Conservation (phyloP, 1,284 basidiomycete species). For the Somion occarium region DNA sequence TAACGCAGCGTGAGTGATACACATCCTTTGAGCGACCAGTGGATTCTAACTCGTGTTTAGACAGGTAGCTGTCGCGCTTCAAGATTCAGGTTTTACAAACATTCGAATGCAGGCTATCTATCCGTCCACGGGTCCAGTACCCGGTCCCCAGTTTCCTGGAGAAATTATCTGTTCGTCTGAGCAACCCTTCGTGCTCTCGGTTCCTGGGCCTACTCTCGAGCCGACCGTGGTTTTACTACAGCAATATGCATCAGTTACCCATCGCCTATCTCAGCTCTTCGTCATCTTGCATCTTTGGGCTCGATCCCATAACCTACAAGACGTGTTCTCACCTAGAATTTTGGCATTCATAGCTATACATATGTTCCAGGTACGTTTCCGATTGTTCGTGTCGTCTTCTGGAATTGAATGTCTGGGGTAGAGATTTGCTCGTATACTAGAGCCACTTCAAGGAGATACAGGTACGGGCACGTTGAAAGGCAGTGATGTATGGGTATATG, state of each 20-base stretch:
- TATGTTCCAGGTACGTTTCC: constrained; percentile 9
- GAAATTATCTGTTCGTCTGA: background rate
- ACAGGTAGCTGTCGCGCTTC: background rate
- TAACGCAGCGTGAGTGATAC: background rate
- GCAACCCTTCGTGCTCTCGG: constrained; percentile 3
- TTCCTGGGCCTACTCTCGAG: constrained; percentile 7
- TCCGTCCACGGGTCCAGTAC: too few relatives aligned
- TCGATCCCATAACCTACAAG: constrained; percentile 4
- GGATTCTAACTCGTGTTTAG: too few relatives aligned
- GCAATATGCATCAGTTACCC: background rate
- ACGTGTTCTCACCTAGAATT: constrained; percentile 5
- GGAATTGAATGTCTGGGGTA: too few relatives aligned
- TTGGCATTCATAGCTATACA: constrained; percentile 9
- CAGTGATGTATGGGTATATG: background rate
- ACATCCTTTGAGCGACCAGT: too few relatives aligned
- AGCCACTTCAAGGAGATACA: too few relatives aligned
- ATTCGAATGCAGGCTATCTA: too few relatives aligned
- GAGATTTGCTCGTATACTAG: too few relatives aligned
- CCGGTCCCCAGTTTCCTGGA: background rate
- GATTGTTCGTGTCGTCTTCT: too few relatives aligned
- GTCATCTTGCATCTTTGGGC: constrained; percentile 4
- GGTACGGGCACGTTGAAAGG: background rate
- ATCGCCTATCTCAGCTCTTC: background rate
- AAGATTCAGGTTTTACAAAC: background rate
- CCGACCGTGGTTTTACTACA: constrained; percentile 6